Evolutionary conservation across 2,329 filamentous ascomycete genomes (phyloP), one percentile per base, ranked within the genome.

Genomic region (Cytospora piceicola): DNA sequence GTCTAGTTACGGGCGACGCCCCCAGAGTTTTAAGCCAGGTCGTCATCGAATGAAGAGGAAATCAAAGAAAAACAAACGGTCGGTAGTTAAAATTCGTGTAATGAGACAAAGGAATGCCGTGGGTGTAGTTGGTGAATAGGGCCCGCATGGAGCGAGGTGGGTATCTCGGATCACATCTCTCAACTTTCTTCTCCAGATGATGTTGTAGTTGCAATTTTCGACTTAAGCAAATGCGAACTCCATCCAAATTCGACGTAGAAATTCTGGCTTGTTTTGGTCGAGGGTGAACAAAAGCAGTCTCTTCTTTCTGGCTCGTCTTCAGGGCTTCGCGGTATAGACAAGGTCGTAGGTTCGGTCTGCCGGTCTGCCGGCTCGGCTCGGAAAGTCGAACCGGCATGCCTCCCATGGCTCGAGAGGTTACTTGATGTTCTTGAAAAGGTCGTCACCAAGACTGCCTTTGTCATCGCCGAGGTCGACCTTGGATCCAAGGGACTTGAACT

Each of bases 401-500:
- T 52, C 36, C 39, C 24, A 53, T 30, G 17, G 39, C 42, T 57
- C 52, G 55, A 24, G 29, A 8, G 54, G 30, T 51, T 79, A 86
- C 72, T 85, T 85, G 73, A 88, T 87, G 68, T 83, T 80, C 72
- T 86, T 86, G 75, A 88, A 88, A 39, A 88, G 76, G 68, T 87
- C 84, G 66, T 77, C 75, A 59, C 83, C 83, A 36, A 85, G 75
- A 63, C 76, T 77, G 53, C 77, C 79, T 8, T 80, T 78, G 52
- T 84, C 79, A 57, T 75, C 72, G 29, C 79, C 75, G 5, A 68
- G 42, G 57, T 82, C 81, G 58, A 82, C 71, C 72, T 81, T 82
- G 64, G 82, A 80, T 70, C 85, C 80, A 63, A 87, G 77, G 58
- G 82, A 79, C 71, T 76, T 79, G 58, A 88, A 77, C 72, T 88